phyloP scores from a whole-genome alignment of 2,329 filamentous ascomycete genomes.

The Davidsoniella neocaledoniae region DNA sequence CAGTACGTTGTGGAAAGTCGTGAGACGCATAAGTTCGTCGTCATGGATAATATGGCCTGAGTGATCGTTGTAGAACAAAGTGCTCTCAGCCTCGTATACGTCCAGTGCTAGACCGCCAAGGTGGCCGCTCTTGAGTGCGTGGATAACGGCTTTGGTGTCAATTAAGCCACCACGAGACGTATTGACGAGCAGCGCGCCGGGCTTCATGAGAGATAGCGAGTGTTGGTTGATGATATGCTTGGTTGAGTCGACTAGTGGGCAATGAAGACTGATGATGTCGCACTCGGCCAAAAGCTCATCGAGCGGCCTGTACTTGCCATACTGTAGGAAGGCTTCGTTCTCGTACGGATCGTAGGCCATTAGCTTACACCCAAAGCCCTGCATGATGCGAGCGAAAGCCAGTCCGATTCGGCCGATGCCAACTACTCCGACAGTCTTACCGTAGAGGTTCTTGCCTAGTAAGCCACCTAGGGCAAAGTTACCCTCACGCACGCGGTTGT shows the following conservation, averaged over 20 bases:
- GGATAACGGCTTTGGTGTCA: conserved; percentile 41
- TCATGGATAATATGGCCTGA: conserved; percentile 49
- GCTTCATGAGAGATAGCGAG: conserved; percentile 38
- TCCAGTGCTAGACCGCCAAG: conserved; percentile 48
- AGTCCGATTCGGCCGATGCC: conserved; percentile 51
- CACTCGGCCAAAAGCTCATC: conserved; percentile 35
- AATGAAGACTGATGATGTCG: conserved; percentile 50
- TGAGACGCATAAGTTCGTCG: conserved; percentile 46
- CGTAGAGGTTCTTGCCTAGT: conserved; percentile 42
- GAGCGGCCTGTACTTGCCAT: conserved; percentile 36
- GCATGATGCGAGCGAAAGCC: conserved; percentile 42
- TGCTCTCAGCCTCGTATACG: conserved; percentile 50
- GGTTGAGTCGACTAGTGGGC: conserved; percentile 44
- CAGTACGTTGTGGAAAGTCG: conserved; percentile 52
- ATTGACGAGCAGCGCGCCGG: conserved; percentile 45
- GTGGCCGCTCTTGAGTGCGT: conserved; percentile 40
- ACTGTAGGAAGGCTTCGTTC: conserved; percentile 29
- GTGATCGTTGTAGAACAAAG: conserved; percentile 49
- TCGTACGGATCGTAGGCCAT: conserved; percentile 44
- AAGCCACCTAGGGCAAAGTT: conserved; percentile 51
- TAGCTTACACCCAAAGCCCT: conserved; percentile 46
- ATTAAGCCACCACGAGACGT: conserved; percentile 51
- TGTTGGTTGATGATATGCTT: conserved; percentile 41
- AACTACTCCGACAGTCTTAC: conserved; percentile 49
- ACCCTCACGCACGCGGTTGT: conserved; percentile 50